These are phyloP conservation scores for Penicillium paneum DNA, from an alignment of 2,329 filamentous ascomycete genomes.

Conservation along the genomic window DNA sequence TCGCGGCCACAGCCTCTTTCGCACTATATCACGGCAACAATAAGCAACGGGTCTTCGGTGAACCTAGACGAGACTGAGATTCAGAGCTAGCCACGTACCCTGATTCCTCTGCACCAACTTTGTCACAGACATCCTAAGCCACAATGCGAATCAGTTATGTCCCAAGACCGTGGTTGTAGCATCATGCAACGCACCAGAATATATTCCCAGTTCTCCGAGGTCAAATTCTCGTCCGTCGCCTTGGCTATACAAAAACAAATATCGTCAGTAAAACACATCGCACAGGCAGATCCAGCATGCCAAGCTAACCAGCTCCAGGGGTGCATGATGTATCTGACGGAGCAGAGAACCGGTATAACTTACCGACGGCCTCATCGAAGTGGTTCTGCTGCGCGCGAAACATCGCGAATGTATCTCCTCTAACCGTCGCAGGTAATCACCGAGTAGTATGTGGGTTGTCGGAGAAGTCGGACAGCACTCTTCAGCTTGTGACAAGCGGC, in stretches of 20 bases:
- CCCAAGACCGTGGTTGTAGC: not conserved
- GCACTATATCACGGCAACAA: constrained; percentile 43
- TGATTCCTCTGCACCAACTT: constrained; percentile 51
- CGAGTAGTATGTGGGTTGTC: constrained; percentile 4
- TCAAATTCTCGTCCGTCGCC: constrained; percentile 97
- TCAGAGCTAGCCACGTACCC: constrained; percentile 35
- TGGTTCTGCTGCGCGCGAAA: constrained; percentile 64
- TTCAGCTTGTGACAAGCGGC: not conserved
- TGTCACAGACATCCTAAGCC: constrained; percentile 58
- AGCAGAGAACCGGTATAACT: constrained; percentile 27
- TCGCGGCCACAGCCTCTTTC: constrained; percentile 80
- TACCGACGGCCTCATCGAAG: constrained; percentile 68
- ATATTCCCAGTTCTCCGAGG: constrained; percentile 74
- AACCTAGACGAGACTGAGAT: not conserved
- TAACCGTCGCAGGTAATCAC: constrained; percentile 6
- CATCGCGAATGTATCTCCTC: constrained; percentile 40
- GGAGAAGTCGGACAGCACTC: constrained; percentile 15
- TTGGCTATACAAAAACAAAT: constrained; percentile 52
- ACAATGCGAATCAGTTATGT: constrained; percentile 9
- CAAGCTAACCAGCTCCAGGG: not conserved
- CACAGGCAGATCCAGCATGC: not conserved
- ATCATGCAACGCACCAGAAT: constrained; percentile 52
- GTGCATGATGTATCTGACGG: not conserved
- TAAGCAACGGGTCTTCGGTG: constrained; percentile 12
- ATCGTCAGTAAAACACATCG: constrained; percentile 25